Conservation (phyloP, 768 basidiomycete species). For the Hortiboletus campestris region DNA sequence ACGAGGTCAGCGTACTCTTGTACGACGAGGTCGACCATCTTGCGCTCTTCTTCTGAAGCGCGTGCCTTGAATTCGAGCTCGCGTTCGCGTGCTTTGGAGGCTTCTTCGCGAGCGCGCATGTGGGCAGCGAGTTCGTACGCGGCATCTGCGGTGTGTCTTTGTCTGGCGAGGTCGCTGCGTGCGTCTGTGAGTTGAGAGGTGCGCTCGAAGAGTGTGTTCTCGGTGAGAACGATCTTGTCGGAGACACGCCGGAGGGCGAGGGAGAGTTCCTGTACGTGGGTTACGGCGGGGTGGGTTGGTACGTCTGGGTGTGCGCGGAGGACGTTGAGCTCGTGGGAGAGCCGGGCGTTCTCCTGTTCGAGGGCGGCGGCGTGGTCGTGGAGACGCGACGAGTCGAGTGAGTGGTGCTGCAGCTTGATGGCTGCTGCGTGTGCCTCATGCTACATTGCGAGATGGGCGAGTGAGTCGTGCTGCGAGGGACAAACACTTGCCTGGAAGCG, state of each 20-base stretch:
- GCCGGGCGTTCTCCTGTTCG: conserved; percentile 56
- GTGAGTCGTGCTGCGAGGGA: background rate
- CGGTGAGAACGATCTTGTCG: conserved; percentile 64
- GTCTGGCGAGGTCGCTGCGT: conserved; percentile 43
- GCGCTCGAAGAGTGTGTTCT: conserved; percentile 49
- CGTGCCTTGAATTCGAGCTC: conserved; percentile 46
- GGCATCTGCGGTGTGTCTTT: conserved; percentile 42
- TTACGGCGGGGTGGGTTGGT: conserved; percentile 36
- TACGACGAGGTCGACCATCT: conserved; percentile 62
- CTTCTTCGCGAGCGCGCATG: conserved; percentile 55
- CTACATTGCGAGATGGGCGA: conserved; percentile 31
- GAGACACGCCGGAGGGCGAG: conserved; percentile 66
- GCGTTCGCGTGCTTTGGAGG: conserved; percentile 45
- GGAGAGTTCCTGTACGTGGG: conserved; percentile 54
- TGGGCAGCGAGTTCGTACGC: conserved; percentile 57
- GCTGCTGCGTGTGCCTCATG: conserved; percentile 69
- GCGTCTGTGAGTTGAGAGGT: conserved; percentile 46
- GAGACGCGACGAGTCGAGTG: conserved; percentile 45
- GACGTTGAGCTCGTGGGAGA: conserved; percentile 52
- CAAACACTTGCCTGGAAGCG: conserved; percentile 46
- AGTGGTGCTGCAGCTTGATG: conserved; percentile 62
- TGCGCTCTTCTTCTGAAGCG: conserved; percentile 54
- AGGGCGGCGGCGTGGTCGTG: conserved; percentile 31
- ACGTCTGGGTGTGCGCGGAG: conserved; percentile 55
- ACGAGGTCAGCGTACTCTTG: conserved; percentile 77